A percentile compares a stretch with the other conserved stretches of the same genome.
Evolutionary conservation across 1,139 yeast species (phyloP).

Genomic region (Pichia sp.): DNA sequence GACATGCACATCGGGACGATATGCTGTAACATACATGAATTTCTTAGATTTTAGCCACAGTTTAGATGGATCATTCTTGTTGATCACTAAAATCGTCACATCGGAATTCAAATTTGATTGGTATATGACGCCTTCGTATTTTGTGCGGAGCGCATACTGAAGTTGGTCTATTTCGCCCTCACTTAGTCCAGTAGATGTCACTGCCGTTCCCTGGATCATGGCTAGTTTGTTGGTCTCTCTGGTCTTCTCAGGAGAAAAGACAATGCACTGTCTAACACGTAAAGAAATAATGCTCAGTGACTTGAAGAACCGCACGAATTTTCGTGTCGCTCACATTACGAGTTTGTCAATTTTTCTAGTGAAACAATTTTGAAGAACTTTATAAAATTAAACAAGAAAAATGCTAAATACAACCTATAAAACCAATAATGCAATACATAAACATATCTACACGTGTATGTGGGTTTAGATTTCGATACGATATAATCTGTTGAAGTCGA

Average conservation of each 20-base stretch:
- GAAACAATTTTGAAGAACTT: no score
- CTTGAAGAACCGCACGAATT: no score
- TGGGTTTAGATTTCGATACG: conserved; percentile 14
- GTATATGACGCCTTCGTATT: conserved; percentile 19
- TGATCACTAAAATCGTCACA: conserved; percentile 25
- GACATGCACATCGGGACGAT: conserved; percentile 59
- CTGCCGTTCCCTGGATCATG: neutral
- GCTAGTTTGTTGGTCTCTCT: no score
- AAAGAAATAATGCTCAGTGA: no score
- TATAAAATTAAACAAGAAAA: neutral
- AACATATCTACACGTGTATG: neutral
- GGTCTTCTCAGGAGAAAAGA: no score
- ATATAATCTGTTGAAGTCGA: conserved; percentile 30
- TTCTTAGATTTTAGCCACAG: conserved; percentile 29
- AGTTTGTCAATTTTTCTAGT: no score
- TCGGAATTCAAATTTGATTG: conserved; percentile 28
- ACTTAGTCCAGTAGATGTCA: conserved; percentile 29
- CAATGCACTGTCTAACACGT: no score
- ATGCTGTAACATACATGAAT: conserved; percentile 48
- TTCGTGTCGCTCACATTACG: no score
- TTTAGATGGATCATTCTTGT: conserved; percentile 18
- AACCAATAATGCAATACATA: neutral
- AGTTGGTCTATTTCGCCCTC: conserved; percentile 17
- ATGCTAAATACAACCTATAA: neutral
- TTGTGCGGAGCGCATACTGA: neutral